Evolutionary conservation across 2,329 filamentous ascomycete genomes (phyloP).

Genomic region (Zymoseptoria pseudotritici): DNA sequence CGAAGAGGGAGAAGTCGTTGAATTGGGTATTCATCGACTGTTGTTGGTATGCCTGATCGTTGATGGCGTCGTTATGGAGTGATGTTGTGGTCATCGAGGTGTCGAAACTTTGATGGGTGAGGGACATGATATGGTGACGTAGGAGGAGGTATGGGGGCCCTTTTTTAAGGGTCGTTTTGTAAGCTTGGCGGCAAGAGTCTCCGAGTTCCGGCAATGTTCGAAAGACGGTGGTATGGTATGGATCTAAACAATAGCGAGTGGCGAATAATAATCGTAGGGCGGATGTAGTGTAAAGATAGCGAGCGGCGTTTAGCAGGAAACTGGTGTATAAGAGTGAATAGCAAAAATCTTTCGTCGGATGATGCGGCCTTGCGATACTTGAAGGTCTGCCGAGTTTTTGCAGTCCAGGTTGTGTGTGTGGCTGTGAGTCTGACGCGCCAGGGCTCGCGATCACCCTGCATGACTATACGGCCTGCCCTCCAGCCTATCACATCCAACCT

Average conservation of each 20-base stretch:
- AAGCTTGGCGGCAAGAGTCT: not conserved
- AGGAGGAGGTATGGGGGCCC: too few species aligned
- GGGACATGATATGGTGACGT: too few species aligned
- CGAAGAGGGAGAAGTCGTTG: constrained; percentile 6
- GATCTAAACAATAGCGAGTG: not conserved
- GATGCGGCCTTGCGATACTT: not conserved
- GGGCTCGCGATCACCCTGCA: not conserved
- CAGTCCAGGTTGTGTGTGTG: too few species aligned
- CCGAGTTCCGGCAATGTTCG: not conserved
- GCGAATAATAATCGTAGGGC: not conserved
- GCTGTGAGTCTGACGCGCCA: not conserved
- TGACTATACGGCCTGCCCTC: not conserved
- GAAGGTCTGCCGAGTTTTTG: not conserved
- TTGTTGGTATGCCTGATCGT: not conserved
- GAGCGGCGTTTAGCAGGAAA: constrained; percentile 3
- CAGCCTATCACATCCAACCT: not conserved
- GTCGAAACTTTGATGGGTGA: not conserved
- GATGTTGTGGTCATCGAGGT: not conserved
- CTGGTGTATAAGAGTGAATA: not conserved
- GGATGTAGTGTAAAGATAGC: not conserved
- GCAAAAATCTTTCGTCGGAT: not conserved
- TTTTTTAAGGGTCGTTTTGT: not conserved
- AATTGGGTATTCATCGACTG: constrained; percentile 4
- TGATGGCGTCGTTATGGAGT: not conserved
- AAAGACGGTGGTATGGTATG: not conserved